Conservation (phyloP, 2,329 filamentous ascomycete genomes). For the Botrytis porri region DNA sequence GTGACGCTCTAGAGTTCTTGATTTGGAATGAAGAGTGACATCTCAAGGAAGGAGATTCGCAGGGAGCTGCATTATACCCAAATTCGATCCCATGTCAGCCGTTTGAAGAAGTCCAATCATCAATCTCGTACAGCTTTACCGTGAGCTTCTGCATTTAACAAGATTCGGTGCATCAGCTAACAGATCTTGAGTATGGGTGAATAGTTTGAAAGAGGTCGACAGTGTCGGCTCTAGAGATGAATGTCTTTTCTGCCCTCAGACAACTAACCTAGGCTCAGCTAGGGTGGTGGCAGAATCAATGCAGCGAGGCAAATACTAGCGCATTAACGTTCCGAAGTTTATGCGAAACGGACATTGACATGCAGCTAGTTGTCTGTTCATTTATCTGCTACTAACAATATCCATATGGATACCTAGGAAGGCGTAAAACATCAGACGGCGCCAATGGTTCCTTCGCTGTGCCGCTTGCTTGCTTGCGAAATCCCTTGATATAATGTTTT, state of each 20-base stretch:
- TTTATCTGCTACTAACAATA: not conserved
- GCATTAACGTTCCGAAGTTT: not conserved
- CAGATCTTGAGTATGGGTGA: not conserved
- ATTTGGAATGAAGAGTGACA: not conserved
- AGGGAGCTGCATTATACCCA: not conserved
- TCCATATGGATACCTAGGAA: not conserved
- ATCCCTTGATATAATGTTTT: not conserved
- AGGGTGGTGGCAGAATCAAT: not conserved
- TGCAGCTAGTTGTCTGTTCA: not conserved
- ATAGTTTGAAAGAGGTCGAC: not conserved
- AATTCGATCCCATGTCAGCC: not conserved
- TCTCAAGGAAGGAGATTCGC: not conserved
- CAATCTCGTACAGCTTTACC: no score
- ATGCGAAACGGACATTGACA: not conserved
- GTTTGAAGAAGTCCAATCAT: not conserved
- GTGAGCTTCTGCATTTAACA: not conserved
- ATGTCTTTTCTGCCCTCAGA: not conserved
- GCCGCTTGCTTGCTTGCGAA: not conserved
- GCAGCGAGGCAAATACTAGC: not conserved
- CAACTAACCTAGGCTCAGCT: not conserved
- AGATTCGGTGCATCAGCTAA: not conserved
- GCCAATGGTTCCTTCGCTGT: not conserved
- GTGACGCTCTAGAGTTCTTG: not conserved
- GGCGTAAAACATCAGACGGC: not conserved
- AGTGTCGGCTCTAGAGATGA: not conserved